Evolutionary conservation across 2,329 filamentous ascomycete species (phyloP), one percentile per base, ranked within the genome.

Genomic region (Colletotrichum falcatum): DNA sequence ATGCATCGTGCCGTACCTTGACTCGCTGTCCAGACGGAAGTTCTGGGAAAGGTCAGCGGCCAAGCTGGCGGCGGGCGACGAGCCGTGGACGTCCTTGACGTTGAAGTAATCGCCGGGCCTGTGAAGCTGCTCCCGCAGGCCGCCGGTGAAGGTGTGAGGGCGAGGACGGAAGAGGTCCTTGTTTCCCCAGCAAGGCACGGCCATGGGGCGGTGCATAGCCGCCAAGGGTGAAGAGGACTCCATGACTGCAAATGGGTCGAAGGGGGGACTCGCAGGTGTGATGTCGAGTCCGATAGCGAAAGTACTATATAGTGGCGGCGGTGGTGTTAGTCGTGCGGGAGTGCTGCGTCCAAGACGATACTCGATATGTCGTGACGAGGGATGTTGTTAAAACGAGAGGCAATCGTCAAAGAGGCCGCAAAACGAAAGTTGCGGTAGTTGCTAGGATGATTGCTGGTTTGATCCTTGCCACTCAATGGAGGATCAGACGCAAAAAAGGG

Each of bases 41-140:
- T 98, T 99, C 79, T 97, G 94, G 69, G 95, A 98, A 76, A 98
- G 87, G 82, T 99, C 96, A 72, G 94, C 95, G 51, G 95, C 95
- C 75, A 99, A 85, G 78, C 94, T 97, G 62, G 94, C 91, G 44
- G 94, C 95, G 7, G 96, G 96, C 66, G 96, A 99, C 26, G 95
- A 97, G 59, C 94, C 94, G 75, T 90, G 90, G 77, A 94, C 85
- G 62, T 92, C 88, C 79, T 93, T 94, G 76, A 92, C 82, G 76
- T 87, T 91, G 84, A 98, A 97, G 84, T 96, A 97, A 81, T 97
- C 95, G 49, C 83, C 84, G 54, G 86, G 82, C 72, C 87, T 85
- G 75, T 88, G 83, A 78, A 90, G 82, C 81, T 91, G 87, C 86
- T 93, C 94, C 87, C 91, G 90, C 79, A 97, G 93, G 82, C 94